phyloP scores from a whole-genome alignment of 1,284 basidiomycete species.

The Wallemia hederae region DNA sequence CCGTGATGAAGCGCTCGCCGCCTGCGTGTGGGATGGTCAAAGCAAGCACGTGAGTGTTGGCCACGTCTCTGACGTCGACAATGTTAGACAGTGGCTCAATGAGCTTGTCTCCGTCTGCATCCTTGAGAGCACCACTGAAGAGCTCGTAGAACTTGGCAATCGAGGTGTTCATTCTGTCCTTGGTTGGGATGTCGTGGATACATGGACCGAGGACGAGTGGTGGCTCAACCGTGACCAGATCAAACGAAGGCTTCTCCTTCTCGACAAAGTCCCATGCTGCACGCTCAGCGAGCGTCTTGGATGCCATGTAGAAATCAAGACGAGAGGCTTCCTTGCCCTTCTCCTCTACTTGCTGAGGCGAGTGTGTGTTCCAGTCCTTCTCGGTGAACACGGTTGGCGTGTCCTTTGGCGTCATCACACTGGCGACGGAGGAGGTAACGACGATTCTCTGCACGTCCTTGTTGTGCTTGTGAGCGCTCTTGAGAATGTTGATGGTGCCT shows the following conservation, averaged over 20 bases:
- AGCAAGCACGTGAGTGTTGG: conserved; percentile 14
- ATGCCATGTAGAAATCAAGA: conserved; percentile 25
- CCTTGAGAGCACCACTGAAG: conserved; percentile 7
- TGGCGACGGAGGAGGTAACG: conserved; percentile 29
- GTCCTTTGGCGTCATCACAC: conserved; percentile 7
- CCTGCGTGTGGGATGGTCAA: conserved; percentile 12
- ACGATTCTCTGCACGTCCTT: conserved; percentile 31
- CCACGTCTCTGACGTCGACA: conserved; percentile 18
- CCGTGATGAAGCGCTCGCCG: conserved; percentile 14
- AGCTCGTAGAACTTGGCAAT: conserved; percentile 7
- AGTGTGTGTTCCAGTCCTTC: conserved; percentile 35
- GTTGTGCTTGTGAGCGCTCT: conserved; percentile 26
- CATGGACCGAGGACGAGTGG: neutral
- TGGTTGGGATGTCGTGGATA: conserved; percentile 8
- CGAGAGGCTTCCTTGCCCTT: conserved; percentile 22
- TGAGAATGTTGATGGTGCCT: conserved; percentile 29
- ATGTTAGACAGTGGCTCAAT: conserved; percentile 9
- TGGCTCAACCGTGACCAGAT: neutral
- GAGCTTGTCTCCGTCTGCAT: conserved; percentile 3
- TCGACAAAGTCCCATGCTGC: conserved; percentile 15
- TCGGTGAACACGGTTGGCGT: conserved; percentile 18
- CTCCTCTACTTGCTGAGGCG: conserved; percentile 25
- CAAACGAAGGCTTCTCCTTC: neutral
- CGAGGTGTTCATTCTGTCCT: conserved; percentile 9
- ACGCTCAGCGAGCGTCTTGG: conserved; percentile 38